Evolutionary conservation across 495 filamentous ascomycete species (phyloP), one percentile per base, ranked within the genome.

Genomic region (Barbatosphaeria neglecta): DNA sequence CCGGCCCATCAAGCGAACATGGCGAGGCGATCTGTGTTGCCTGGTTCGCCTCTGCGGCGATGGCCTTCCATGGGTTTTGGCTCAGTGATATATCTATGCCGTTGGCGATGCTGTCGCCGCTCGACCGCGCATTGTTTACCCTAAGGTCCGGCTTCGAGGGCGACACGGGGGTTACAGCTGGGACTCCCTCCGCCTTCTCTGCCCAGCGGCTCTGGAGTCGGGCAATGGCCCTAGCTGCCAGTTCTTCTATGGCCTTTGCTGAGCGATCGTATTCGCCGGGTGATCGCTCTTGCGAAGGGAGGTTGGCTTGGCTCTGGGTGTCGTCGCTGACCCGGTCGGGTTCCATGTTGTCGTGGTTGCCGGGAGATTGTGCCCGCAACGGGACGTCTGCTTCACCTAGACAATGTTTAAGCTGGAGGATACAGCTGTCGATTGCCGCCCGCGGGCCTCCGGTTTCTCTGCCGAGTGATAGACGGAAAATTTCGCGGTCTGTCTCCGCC

Each of bases 161-260:
- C 1, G 31, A 35, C 11, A 35, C 31, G 31, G 13, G 16, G 17
- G 22, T 16, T 9, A 56, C 19, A 19, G 43, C 20, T 0, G 44
- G 20, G 18, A 53, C 33, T n/a, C n/a, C n/a, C 35, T 54, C 48
- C 5, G 51, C 51, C 22, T 56, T 53, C n/a, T 31, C 47, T 28
- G 41, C 48, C 59, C 59, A 54, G 9, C 53, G 56, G 25, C 53
- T 59, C 28, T 59, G 56, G 1, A 15, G n/a, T 6, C 16, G 33
- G 3, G 40, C 46, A 31, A 16, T 10, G 6, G 7, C 23, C 25
- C 39, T 43, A 23, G 17, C 37, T 17, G 15, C 31, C 31, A 25
- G 38, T 6, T 10, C 10, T 16, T 15, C 43, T 10, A 48, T 9
- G 39, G 43, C 22, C 28, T 48, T 41, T 42, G 37, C 18, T 45